Base-by-base conservation (phyloP, 805 yeast genomes). In the Ogataea ramenticola region DNA sequence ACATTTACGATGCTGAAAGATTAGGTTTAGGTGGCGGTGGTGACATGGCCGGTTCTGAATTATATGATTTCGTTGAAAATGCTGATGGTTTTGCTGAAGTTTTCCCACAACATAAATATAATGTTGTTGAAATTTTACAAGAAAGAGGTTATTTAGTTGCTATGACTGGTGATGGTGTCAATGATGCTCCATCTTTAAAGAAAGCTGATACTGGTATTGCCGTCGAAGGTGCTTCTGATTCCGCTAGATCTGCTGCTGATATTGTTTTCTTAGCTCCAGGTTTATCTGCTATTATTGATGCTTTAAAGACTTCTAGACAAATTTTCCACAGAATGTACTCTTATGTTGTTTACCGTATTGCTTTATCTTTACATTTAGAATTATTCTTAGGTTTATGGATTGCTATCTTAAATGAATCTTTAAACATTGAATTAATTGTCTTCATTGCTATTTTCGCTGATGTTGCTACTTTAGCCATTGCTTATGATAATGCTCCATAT, bases 141-240 rank as follows among this genome's bases (percentile, higher is more conserved):
- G 79, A 82, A 68, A 83, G 96, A 80, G 96, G 96, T 73, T 87
- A 85, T 82, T 79, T 88, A 74, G 95, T 89, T 74, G 96, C 96
- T 72, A 88, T 88, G 96, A 88, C 96, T 77, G 96, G 96, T 85
- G 96, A 88, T 68, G 96, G 96, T 86, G 96, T 88, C 67, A 88
- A 88, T 78, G 96, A 88, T 74, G 96, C 96, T 62, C 96, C 96
- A 64, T 88, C 96, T 54, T 80, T 88, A 74, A 88, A 88, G 88
- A 88, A 88, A 80, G 95, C 95, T 60, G 89, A 82, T 64, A 80
- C 86, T 57, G 97, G 97, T 83, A 89, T 89, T 77, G 96, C 97
- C 64, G 96, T 88, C 70, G 96, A 88, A 77, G 96, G 96, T 82
- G 90, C 96, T 62, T 85, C 96, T 58, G 96, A 87, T 75, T 91